Conservation (phyloP, 441 rosid species). For the Erodium texanum region DNA sequence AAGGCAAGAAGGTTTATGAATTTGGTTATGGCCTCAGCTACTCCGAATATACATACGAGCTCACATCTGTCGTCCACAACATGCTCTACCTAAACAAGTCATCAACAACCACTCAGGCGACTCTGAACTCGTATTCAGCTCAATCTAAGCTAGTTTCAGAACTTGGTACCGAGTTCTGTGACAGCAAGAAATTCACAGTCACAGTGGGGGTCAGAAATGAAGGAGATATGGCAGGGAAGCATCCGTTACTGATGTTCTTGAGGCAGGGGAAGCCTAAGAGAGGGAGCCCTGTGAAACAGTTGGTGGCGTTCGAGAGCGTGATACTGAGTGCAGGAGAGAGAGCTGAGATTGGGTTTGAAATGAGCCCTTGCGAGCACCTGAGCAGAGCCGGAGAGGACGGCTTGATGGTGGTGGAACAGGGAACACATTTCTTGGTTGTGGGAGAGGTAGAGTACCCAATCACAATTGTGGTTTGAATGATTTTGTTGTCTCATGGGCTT, state of each 20-base stretch:
- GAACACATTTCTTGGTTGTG: conserved; percentile 51
- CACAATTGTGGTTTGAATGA: conserved; percentile 27
- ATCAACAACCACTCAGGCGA: conserved; percentile 2
- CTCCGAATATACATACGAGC: conserved; percentile 44
- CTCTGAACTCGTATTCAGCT: conserved; percentile 18
- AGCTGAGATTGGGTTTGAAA: conserved; percentile 41
- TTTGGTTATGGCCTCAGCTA: conserved; percentile 78
- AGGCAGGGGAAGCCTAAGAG: conserved; percentile 33
- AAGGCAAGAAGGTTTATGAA: conserved; percentile 48
- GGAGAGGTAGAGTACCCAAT: conserved; percentile 56
- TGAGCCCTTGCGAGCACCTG: conserved; percentile 55
- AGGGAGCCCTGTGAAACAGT: conserved; percentile 49
- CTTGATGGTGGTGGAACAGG: conserved; percentile 55
- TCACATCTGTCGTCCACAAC: conserved; percentile 22
- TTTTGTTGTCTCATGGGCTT: no score
- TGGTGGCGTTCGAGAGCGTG: conserved; percentile 59
- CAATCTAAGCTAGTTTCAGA: conserved; percentile 34
- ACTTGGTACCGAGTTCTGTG: conserved; percentile 35
- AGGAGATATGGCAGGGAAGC: conserved; percentile 66
- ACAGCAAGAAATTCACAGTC: conserved; percentile 34
- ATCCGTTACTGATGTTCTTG: conserved; percentile 55
- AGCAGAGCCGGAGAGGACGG: conserved; percentile 61
- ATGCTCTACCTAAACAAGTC: conserved; percentile 30
- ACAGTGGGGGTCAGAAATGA: conserved; percentile 42
- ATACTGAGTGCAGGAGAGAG: conserved; percentile 39